Evolutionary conservation across 225 moss, liverwort and hornwort genomes (phyloP).

Genomic region (Polytrichum formosum): DNA sequence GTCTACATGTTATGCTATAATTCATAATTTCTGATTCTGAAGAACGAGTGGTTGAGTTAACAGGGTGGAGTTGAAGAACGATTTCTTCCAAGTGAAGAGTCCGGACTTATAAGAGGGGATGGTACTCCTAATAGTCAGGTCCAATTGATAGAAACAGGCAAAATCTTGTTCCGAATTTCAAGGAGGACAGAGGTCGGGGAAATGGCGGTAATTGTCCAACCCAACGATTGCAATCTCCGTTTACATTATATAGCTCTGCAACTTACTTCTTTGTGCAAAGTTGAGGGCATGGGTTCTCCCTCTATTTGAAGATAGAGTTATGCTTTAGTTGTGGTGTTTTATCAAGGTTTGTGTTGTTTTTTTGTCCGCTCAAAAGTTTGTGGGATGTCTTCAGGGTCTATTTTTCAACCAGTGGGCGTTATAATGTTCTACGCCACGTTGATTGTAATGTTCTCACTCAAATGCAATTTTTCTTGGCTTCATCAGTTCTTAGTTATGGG

Average conservation of each 20-base stretch:
- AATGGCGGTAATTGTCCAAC: conserved; percentile 72
- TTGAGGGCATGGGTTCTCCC: too few relatives aligned
- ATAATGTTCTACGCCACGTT: conserved; percentile 74
- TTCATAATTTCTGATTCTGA: too few relatives aligned
- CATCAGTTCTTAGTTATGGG: too few relatives aligned
- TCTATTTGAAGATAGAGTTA: too few relatives aligned
- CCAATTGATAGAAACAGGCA: conserved; percentile 29
- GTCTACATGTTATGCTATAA: too few relatives aligned
- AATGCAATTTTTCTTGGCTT: too few relatives aligned
- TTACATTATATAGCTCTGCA: too few relatives aligned
- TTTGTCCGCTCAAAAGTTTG: not conserved
- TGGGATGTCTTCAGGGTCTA: conserved; percentile 53
- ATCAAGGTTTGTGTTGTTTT: not conserved
- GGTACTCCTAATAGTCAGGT: conserved; percentile 22
- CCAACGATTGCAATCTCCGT: too few relatives aligned
- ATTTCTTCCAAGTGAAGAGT: conserved; percentile 36
- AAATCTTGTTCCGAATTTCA: conserved; percentile 63
- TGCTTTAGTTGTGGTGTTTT: too few relatives aligned
- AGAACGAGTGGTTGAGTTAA: conserved; percentile 18
- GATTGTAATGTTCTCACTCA: conserved; percentile 50
- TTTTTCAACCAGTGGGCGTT: conserved; percentile 75
- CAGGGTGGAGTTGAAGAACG: conserved; percentile 46
- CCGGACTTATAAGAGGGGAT: conserved; percentile 25
- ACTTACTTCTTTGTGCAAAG: too few relatives aligned
- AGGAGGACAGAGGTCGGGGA: conserved; percentile 90